These are phyloP conservation scores for Isatis tinctoria DNA, from an alignment of 345 rosid species.

Conservation along the genomic window DNA sequence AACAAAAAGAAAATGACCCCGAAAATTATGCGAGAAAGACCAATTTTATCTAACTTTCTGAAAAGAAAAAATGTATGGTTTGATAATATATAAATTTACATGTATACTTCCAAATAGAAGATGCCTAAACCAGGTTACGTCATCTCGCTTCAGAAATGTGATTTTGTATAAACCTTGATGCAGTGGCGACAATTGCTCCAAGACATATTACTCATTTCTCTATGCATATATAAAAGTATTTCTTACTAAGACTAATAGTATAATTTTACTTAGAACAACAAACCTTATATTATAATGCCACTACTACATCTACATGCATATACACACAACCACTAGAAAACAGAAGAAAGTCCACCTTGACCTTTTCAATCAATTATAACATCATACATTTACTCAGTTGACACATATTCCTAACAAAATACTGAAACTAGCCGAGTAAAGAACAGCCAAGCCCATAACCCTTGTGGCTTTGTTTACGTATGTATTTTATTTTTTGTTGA, in stretches of 20 bases:
- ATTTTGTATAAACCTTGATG: slow-evolving; percentile 29
- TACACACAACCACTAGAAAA: slow-evolving; percentile 24
- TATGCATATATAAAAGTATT: neutral
- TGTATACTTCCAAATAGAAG: slow-evolving; percentile 23
- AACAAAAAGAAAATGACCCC: slow-evolving; percentile 7
- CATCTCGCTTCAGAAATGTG: slow-evolving; percentile 24
- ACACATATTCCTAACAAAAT: slow-evolving; percentile 24
- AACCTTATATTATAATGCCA: slow-evolving; percentile 12
- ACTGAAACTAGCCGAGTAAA: slow-evolving; percentile 16
- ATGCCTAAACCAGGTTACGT: slow-evolving; percentile 14
- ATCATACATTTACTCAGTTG: neutral
- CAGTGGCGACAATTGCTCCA: slow-evolving; percentile 29
- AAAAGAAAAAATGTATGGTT: neutral
- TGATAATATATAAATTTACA: neutral
- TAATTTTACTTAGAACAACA: slow-evolving; percentile 8
- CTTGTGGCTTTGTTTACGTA: neutral
- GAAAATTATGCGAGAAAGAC: slow-evolving; percentile 17
- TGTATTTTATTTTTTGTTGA: neutral
- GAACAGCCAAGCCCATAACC: slow-evolving; percentile 1
- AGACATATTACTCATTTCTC: slow-evolving; percentile 27
- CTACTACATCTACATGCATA: slow-evolving; percentile 7
- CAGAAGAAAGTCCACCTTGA: slow-evolving; percentile 25
- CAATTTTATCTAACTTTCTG: neutral
- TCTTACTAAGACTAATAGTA: neutral
- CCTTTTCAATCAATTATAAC: neutral